These are phyloP conservation scores for Harrya chromipes DNA, from an alignment of 768 basidiomycete genomes.

Conservation along the genomic window DNA sequence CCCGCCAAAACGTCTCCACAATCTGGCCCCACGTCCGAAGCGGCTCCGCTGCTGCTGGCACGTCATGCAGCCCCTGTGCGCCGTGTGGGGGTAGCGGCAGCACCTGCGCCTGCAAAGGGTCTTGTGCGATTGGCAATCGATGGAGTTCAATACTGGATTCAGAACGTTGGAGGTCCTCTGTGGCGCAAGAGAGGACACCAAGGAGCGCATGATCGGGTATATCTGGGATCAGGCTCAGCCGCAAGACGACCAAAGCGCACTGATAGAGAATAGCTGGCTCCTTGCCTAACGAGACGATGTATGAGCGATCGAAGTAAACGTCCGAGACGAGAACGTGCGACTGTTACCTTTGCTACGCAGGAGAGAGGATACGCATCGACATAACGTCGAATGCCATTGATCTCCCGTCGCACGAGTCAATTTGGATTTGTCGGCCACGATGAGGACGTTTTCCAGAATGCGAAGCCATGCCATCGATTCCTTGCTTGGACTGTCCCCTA, in stretches of 20 bases:
- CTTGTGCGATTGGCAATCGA: not conserved
- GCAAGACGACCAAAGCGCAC: conserved; percentile 32
- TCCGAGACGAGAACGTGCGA: no score
- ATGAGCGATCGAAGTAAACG: no score
- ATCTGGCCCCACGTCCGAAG: conserved; percentile 47
- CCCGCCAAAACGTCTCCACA: conserved; percentile 50
- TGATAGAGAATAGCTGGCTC: conserved; percentile 21
- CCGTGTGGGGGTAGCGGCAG: conserved; percentile 32
- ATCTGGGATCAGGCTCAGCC: conserved; percentile 36
- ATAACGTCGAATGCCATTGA: no score
- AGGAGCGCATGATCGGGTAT: conserved; percentile 25
- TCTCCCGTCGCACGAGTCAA: no score
- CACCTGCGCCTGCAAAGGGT: not conserved
- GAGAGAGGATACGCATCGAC: no score
- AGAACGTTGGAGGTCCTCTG: no score
- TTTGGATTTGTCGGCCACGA: conserved; percentile 47
- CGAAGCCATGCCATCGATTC: conserved; percentile 61
- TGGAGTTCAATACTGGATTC: no score
- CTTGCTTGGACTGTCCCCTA: conserved; percentile 28
- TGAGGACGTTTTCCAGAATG: conserved; percentile 61
- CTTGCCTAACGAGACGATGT: no score
- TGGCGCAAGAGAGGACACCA: conserved; percentile 29
- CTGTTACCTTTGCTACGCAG: no score
- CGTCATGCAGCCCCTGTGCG: conserved; percentile 37
- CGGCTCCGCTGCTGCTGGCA: conserved; percentile 23